Evolutionary conservation across 2,329 filamentous ascomycete genomes (phyloP).

Genomic region (Alternaria panax): DNA sequence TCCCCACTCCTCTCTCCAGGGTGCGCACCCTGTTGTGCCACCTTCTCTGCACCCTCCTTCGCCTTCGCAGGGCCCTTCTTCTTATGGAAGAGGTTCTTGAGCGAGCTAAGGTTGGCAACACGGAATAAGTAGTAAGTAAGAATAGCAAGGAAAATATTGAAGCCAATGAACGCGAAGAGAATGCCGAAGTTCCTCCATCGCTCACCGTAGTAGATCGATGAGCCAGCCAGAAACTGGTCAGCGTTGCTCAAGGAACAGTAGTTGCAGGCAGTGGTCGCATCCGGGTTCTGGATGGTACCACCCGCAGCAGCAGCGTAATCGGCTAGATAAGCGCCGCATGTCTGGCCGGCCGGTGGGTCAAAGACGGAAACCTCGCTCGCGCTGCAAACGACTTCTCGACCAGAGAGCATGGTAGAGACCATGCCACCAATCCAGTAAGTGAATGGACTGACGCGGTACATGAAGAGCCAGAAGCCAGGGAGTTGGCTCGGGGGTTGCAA

Average conservation of each 20-base stretch:
- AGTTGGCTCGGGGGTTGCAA: slow-evolving; percentile 65
- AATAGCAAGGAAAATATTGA: slow-evolving; percentile 68
- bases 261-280: slow-evolving; percentile 56
- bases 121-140: slow-evolving; percentile 62
- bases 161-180: slow-evolving; percentile 70
- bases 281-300: slow-evolving; percentile 52
- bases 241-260: slow-evolving; percentile 59
- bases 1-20: slow-evolving; percentile 27
- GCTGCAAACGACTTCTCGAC: slow-evolving; percentile 58
- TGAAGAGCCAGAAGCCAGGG: slow-evolving; percentile 79
- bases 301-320: slow-evolving; percentile 52
- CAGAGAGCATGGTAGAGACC: slow-evolving; percentile 53
- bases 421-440: slow-evolving; percentile 65
- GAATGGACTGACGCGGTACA: slow-evolving; percentile 73
- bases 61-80: slow-evolving; percentile 28
- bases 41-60: slow-evolving; percentile 15
- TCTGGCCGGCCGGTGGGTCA: slow-evolving; percentile 51
- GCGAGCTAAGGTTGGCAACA: slow-evolving; percentile 33
- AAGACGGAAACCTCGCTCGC: slow-evolving; percentile 53
- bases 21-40: slow-evolving; percentile 27
- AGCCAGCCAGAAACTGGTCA: slow-evolving; percentile 56
- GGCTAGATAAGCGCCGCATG: slow-evolving; percentile 56
- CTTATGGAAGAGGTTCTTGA: slow-evolving; percentile 24
- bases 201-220: slow-evolving; percentile 55
- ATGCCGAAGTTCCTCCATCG: slow-evolving; percentile 74